Base-by-base conservation (phyloP, 768 basidiomycete genomes). In the Crepidotus variabilis region DNA sequence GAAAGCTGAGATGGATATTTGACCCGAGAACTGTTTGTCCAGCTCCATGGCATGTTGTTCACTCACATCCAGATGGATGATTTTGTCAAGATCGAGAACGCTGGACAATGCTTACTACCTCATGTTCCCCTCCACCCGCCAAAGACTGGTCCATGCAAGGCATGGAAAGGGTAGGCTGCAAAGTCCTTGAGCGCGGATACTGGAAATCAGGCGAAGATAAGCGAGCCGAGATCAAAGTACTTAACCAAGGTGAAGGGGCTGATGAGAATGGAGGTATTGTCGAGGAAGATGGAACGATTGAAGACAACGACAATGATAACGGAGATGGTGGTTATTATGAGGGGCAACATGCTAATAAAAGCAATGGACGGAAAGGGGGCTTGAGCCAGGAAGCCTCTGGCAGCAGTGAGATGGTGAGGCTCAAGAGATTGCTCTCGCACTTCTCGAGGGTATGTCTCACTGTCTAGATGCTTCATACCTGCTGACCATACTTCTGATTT, bases 101-200 rank as follows among this genome's bases (percentile, higher is more conserved):
- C 35, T 85, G 86, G 77, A 68, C 74, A 21, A 84, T 94, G 75
- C 76, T 91, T 32, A 89, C 88, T 0, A 84, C 77, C 47, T 83
- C 83, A 13, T 87, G 84, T 59, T 72, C 81, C 20, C 86, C 86
- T 0, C 86, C 92, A 0, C 74, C 98, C 1, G 81, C 90, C 0
- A 96, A 99, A 70, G 97, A 98, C 65, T 98, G 95, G 94, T 91
- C 90, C 64, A 68, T 98, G 61, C 82, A 96, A 32, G 97, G 97
- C 1, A 92, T 95, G 87, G 94, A 94, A 63, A 98, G 97, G 97
- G 88, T 92, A 2, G 89, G 92, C 6, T 79, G 92, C 57, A 84
- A 85, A 58, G 86, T 98, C 14, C 98, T 89, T 67, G 94, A 96
- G 69, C 84, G 92, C 36, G 96, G 95, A 0, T 98, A 88, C 69